Evolutionary conservation across 2,329 filamentous ascomycete genomes (phyloP).

Genomic region (Aspergillus carbonarius): DNA sequence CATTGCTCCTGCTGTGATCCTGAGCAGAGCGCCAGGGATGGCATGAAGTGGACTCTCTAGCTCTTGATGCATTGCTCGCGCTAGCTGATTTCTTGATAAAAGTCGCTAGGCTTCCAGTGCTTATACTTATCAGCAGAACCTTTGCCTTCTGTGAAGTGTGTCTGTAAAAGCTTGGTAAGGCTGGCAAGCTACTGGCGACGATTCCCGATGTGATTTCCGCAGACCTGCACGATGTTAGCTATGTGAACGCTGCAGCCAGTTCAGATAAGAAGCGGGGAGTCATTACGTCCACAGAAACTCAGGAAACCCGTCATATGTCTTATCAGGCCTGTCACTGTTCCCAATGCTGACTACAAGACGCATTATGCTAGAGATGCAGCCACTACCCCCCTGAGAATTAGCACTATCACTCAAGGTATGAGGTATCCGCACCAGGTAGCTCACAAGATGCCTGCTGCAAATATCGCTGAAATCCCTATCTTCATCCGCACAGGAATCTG

Average conservation of each 20-base stretch:
- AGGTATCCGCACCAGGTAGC: neutral
- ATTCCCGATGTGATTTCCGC: constrained; percentile 28
- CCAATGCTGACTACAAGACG: constrained; percentile 22
- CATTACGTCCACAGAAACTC: constrained; percentile 27
- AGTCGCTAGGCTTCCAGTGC: neutral
- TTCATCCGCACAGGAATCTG: constrained; percentile 21
- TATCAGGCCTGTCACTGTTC: constrained; percentile 17
- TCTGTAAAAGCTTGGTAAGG: constrained; percentile 23
- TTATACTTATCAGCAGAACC: constrained; percentile 4
- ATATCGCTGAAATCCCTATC: constrained; percentile 22
- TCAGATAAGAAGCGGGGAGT: neutral
- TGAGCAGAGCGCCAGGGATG: neutral
- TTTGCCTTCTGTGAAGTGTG: constrained; percentile 20
- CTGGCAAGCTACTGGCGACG: constrained; percentile 24
- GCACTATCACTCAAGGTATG: neutral
- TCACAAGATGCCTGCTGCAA: constrained; percentile 25
- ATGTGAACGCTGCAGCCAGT: neutral
- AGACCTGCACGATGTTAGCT: constrained; percentile 9
- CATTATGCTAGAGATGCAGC: constrained; percentile 26
- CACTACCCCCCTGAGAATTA: constrained; percentile 10
- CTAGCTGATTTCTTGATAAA: neutral
- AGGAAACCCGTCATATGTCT: constrained; percentile 26
- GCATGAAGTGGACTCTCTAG: neutral
- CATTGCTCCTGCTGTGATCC: neutral
- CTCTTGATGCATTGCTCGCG: constrained; percentile 2